Evolutionary conservation across 2,329 filamentous ascomycete genomes (phyloP), one percentile per base, ranked within the genome.

Genomic region (Beauveria sp.): DNA sequence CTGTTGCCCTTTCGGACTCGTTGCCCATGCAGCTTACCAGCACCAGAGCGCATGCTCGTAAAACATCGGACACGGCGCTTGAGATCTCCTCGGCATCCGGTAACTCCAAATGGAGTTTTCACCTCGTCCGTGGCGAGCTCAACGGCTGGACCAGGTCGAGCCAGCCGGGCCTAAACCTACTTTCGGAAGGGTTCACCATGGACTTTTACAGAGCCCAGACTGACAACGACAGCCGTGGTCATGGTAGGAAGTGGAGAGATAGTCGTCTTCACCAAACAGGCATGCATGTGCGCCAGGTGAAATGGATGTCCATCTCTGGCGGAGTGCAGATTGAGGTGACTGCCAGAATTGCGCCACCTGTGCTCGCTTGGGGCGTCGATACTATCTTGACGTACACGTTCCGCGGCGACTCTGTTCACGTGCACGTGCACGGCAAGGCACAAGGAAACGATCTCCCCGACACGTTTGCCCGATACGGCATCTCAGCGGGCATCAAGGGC

Each of bases 151-250:
- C 69, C 14, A 72, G 77, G 14, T 65, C 69, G 2, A 57, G 63
- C 3, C 60, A 65, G 3, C 67, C 70, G 0, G 53, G 68, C 8
- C 61, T 64, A 26, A 78, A 79, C 64, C 67, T 81, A 30, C 73
- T 83, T 54, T 77, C 75, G 4, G 68, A 76, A 34, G 78, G 79
- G 0, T 66, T 79, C 2, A 65, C 72, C 2, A 75, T 86, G 46
- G 78, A 79, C 64, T 82, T 89, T 69, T 88, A 86, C 75, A 85
- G 86, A 45, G 82, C 87, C 0, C 77, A 81, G 43, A 89, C 86
- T 0, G 85, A 89, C 72, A 89, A 89, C 68, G 86, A 89, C 68
- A 75, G 77, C 4, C 80, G 80, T 0, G 75, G 76, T 7, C 82
- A 83, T 65, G 85, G 84, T 1, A 74, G 77, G 57, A 78, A 86